Evolutionary conservation across 139 green algal species (phyloP).

Genomic region (Tetraselmis chui): DNA sequence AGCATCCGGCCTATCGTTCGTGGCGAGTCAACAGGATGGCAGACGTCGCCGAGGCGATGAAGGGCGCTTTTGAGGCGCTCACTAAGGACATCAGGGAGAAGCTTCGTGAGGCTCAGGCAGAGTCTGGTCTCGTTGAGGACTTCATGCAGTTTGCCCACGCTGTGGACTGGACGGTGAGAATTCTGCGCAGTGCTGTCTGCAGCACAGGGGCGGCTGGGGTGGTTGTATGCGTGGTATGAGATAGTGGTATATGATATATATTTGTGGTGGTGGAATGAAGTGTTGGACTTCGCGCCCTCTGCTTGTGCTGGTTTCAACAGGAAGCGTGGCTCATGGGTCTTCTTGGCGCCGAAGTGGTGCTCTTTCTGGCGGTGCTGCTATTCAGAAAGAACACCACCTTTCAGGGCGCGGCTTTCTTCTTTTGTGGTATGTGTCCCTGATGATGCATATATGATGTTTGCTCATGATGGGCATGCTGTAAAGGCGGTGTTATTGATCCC

Average conservation of each 20-base stretch:
- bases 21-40: slow-evolving; percentile 30
- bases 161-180: slow-evolving; percentile 38
- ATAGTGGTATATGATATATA: not conserved
- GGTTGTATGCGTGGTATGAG: not conserved
- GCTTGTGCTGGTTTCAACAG: slow-evolving; percentile 12
- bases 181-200: not conserved
- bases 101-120: slow-evolving; percentile 9
- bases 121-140: slow-evolving; percentile 21
- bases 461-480: not conserved
- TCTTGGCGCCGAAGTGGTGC: slow-evolving; percentile 24
- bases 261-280: not conserved
- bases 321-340: slow-evolving; percentile 40
- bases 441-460: slow-evolving; percentile 14
- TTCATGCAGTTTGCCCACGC: slow-evolving; percentile 31
- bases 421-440: not conserved
- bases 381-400: slow-evolving; percentile 20
- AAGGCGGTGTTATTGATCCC: too few relatives aligned
- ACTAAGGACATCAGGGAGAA: slow-evolving; percentile 27
- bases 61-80: slow-evolving; percentile 9
- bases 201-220: not conserved
- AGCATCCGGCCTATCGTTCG: slow-evolving; percentile 22
- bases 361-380: slow-evolving; percentile 28
- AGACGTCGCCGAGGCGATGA: not conserved
- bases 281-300: not conserved
- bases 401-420: slow-evolving; percentile 23